A percentile compares a stretch with the other conserved stretches of the same genome.
Conservation (phyloP, 169 alveolate genomes). For the Eimeria sp. region DNA sequence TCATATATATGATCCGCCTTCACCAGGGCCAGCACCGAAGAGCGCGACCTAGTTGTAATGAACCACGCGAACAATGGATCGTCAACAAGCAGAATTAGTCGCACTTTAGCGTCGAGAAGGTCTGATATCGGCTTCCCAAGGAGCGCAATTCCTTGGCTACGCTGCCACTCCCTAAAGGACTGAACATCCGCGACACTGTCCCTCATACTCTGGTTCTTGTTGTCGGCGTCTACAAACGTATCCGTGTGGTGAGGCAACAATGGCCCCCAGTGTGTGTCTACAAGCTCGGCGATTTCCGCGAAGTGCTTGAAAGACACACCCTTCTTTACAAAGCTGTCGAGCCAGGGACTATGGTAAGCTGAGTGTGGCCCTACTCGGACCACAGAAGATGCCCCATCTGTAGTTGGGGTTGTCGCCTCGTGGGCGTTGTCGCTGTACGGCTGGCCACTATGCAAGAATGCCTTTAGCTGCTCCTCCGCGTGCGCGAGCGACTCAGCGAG, state of each 20-base stretch:
- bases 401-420: neutral
- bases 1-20: constrained; percentile 76
- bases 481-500: constrained; percentile 67
- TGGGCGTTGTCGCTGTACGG: constrained; percentile 54
- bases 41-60: constrained; percentile 63
- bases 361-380: constrained; percentile 61
- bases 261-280: constrained; percentile 78
- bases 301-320: constrained; percentile 58
- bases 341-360: constrained; percentile 52
- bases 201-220: constrained; percentile 11
- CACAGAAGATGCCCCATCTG: neutral
- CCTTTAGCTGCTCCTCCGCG: constrained; percentile 17
- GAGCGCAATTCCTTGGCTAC: constrained; percentile 31
- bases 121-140: constrained; percentile 39
- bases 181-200: constrained; percentile 45
- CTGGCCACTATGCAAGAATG: constrained; percentile 51
- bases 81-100: constrained; percentile 58
- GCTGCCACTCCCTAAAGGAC: constrained; percentile 75
- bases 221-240: constrained; percentile 5
- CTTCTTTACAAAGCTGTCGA: constrained; percentile 69
- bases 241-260: constrained; percentile 64
- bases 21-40: constrained; percentile 59
- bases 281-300: constrained; percentile 35
- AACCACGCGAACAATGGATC: constrained; percentile 80
- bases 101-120: constrained; percentile 34